Base-by-base conservation (phyloP, 2,329 filamentous ascomycete genomes). In the Fusarium nodosum region DNA sequence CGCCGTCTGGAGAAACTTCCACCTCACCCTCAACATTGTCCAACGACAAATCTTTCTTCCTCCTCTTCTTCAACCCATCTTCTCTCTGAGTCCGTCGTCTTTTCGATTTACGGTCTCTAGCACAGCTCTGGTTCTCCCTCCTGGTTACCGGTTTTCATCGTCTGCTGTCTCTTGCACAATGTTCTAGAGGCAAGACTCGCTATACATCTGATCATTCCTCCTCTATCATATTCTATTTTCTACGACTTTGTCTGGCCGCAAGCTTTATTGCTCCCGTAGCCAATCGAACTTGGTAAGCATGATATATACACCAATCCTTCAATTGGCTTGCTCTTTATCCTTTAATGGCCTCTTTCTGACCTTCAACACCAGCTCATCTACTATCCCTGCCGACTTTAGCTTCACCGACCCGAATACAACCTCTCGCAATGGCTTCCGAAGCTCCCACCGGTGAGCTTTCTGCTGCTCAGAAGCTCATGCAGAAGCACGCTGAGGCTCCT, bases 401-500 rank as follows among this genome's bases (percentile, higher is more conserved):
- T 56, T 64, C 63, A 61, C 42, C 53, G 53, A 74, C 36, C 60
- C 59, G 55, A 47, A 50, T 36, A 65, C 62, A 41, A 48, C 54
- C 24, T 41, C 56, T 60, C 66, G 80, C 58, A 74, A 86, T 85
- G 84, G 78, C 83, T 69, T 79, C 82, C 65, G 77, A 78, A 68
- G 64, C 78, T 71, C 79, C 81, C 56, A 60, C 74, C 60, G 78
- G 72, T 47, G 83, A 86, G 77, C 80, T 83, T 62, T 87, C 86
- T 63, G 84, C 84, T 61, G 86, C 86, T 44, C 87, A 91, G 80
- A 86, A 85, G 82, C 86, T 92, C 67, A 84, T 88, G 75, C 84
- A 90, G 76, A 86, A 89, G 79, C 90, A 92, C 73, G 80, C 78
- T 66, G 81, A 86, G 72, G 78, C 79, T 64, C 81, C 84, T 45